Base-by-base conservation (phyloP, 768 basidiomycete genomes). In the Boletus insuetus region DNA sequence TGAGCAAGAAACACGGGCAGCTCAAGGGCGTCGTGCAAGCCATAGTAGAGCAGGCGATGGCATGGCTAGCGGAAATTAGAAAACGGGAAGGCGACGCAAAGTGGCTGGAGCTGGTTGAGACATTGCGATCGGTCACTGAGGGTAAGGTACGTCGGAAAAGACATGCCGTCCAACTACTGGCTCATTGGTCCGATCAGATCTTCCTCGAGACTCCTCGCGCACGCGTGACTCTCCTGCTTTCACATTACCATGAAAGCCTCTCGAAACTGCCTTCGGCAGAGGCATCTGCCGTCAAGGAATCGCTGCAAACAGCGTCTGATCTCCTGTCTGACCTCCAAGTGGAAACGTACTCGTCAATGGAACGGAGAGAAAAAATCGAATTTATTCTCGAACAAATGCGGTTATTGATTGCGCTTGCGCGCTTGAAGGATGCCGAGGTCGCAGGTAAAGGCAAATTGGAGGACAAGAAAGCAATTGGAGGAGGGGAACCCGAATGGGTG, bases 351-450 rank as follows among this genome's bases (percentile, higher is more conserved):
- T 98, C 95, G 14, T 94, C 92, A 7, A 98, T 99, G 97, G 93
- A 98, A 60, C 86, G 94, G 56, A 77, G 90, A 66, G 97, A 99
- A 73, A 99, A 99, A 80, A 97, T 94, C 5, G 94, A 98, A 69
- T 98, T 99, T 66, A 91, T 99, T 61, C 75, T 98, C 42, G 96
- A 98, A 72, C 97, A 98, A 73, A 98, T 99, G 94, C 81, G 97
- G 54, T 71, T 98, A 48, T 77, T 95, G 64, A 83, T 91, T 48
- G 78, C 82, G 40, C 83, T 93, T 35, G 91, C 91, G 26, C 79
- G 83, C 49, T 72, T 82, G 62, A 94, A 91, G 73, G 91, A 93
- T 60, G 73, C 75, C 16, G 87, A 88, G 55, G 74, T 78, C 16
- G 68, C 71, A n/a, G 78, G 75, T 16, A 83, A 84, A 61, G 81